Evolutionary conservation across 192 early-diverging fungal species (phyloP).

Genomic region (Mortierella alpina): DNA sequence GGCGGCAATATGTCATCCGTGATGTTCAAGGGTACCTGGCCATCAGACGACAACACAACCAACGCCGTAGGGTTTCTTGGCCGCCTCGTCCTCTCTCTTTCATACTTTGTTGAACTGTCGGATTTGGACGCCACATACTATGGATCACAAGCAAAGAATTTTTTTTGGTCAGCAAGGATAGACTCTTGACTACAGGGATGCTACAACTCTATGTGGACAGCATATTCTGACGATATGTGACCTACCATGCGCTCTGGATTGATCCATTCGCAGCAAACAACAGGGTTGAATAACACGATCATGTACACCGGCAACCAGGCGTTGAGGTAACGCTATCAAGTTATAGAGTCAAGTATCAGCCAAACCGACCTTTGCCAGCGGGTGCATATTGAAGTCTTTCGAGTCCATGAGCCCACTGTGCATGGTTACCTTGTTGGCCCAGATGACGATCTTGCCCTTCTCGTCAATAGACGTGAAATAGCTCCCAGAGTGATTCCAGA

Average conservation of each 20-base stretch:
- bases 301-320: slow-evolving; percentile 45
- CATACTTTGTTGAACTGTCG: slow-evolving; percentile 36
- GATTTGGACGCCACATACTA: slow-evolving; percentile 43
- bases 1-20: too few species aligned
- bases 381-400: too few species aligned
- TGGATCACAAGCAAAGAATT: neutral
- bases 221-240: neutral
- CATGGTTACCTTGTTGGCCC: slow-evolving; percentile 42
- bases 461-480: slow-evolving; percentile 42
- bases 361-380: too few species aligned
- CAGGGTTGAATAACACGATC: slow-evolving; percentile 31
- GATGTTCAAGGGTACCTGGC: slow-evolving; percentile 14
- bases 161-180: neutral
- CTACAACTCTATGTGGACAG: too few species aligned
- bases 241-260: slow-evolving; percentile 46
- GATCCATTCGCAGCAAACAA: slow-evolving; percentile 50
- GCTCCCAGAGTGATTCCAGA: slow-evolving; percentile 44
- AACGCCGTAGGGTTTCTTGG: slow-evolving; percentile 28
- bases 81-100: slow-evolving; percentile 33
- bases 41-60: slow-evolving; percentile 35
- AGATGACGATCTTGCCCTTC: slow-evolving; percentile 50
- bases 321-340: slow-evolving; percentile 40
- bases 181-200: neutral
- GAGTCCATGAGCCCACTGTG: neutral
- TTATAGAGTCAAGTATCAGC: neutral